Base-by-base conservation (phyloP, 2,329 filamentous ascomycete genomes). In the Claviceps lovelessii region DNA sequence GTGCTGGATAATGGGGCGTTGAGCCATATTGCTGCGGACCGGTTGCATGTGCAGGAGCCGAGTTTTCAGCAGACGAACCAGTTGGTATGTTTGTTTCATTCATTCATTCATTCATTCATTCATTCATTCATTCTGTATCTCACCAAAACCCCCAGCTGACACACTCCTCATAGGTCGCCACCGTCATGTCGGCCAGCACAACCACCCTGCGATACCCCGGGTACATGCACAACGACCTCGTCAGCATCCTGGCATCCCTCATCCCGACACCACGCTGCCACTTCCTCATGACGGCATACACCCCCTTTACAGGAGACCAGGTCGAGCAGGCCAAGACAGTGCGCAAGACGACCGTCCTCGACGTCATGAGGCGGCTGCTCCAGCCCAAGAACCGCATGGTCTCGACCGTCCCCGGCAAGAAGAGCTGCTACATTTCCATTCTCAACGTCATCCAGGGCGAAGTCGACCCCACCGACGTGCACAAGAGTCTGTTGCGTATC, bases 361-460 rank as follows among this genome's bases (percentile, higher is more conserved):
- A 98, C 68, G 94, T 98, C 58, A 98, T 98, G 93, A 83, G 93
- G 55, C 81, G 93, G 57, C 76, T 98, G 29, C 76, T 98, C 56
- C 94, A 98, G 71, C 93, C 93, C 44, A 98, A 98, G 77, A 98
- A 98, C 72, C 85, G 94, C 67, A 98, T 98, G 93, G 93, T 98
- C 49, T 95, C 90, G 29, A 95, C 93, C 28, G 86, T 90, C 55
- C 90, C 91, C 1, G 88, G 86, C 64, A 97, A 97, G 75, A 94
- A 89, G 74, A 96, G 90, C 73, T 98, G 93, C 75, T 98, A 98
- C 74, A 97, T 98, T 66, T 95, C 90, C 50, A 97, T 98, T 62
- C 77, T 98, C 59, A 97, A 98, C 70, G 95, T 98, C 64, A 98
- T 98, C 63, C 93, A 97, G 75, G 93, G 93, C 64, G 93, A 98